These are phyloP conservation scores for Ophioceras dolichostomum DNA, from an alignment of 2,329 filamentous ascomycete species.

Conservation along the genomic window DNA sequence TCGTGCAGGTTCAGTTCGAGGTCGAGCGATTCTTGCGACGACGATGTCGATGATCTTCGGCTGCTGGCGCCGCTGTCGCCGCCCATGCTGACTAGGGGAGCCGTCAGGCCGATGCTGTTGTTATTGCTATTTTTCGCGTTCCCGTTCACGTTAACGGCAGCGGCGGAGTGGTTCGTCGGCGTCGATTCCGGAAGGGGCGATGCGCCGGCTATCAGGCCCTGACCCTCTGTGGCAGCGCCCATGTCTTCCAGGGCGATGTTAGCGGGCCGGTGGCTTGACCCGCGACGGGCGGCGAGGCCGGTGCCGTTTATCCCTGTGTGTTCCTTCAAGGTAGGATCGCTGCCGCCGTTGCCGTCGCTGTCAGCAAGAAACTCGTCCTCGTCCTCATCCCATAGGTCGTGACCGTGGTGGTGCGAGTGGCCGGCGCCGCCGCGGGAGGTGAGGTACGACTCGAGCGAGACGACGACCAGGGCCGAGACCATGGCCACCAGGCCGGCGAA, in stretches of 20 bases:
- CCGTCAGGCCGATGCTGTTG: too few relatives aligned
- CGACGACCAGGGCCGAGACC: slow-evolving; percentile 69
- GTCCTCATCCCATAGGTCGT: slow-evolving; percentile 38
- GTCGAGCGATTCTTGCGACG: slow-evolving; percentile 24
- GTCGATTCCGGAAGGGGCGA: slow-evolving; percentile 46
- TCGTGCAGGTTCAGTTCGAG: slow-evolving; percentile 50
- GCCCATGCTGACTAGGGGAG: too few relatives aligned
- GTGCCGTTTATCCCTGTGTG: slow-evolving; percentile 6
- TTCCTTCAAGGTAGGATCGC: too few relatives aligned
- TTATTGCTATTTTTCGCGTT: too few relatives aligned
- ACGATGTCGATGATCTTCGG: too few relatives aligned
- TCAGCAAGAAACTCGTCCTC: slow-evolving; percentile 12
- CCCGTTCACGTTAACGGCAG: not conserved
- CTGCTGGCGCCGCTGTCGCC: too few relatives aligned
- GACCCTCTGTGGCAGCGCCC: slow-evolving; percentile 34
- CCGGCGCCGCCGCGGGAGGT: slow-evolving; percentile 52
- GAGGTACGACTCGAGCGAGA: slow-evolving; percentile 80
- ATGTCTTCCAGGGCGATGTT: slow-evolving; percentile 39
- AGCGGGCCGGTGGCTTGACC: slow-evolving; percentile 26
- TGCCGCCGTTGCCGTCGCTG: not conserved
- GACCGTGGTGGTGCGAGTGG: slow-evolving; percentile 43
- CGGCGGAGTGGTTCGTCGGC: too few relatives aligned
- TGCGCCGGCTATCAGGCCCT: slow-evolving; percentile 44
- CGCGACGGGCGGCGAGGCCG: slow-evolving; percentile 25
- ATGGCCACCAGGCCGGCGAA: slow-evolving; percentile 76